These are phyloP conservation scores for Skeletonema costatum DNA, from an alignment of 108 stramenopile species.

Conservation along the genomic window DNA sequence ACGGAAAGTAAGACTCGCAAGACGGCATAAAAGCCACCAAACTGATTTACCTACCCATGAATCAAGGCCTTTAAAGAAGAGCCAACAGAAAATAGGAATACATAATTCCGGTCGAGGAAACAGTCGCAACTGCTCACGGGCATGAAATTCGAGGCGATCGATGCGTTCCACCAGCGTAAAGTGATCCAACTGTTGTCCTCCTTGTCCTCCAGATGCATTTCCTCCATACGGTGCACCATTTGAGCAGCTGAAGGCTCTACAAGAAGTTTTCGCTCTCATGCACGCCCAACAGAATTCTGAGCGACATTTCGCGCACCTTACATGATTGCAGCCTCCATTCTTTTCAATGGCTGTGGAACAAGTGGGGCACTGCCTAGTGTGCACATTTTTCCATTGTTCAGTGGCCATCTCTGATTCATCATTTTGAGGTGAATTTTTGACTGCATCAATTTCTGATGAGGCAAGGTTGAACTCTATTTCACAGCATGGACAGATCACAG, in stretches of 20 bases:
- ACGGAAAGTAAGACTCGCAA: neutral
- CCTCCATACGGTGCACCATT: constrained; percentile 69
- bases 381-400: constrained; percentile 48
- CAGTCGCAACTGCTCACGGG: constrained; percentile 6
- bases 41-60: neutral
- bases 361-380: constrained; percentile 43
- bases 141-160: neutral
- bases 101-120: neutral
- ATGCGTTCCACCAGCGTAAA: constrained; percentile 30
- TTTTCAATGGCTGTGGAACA: constrained; percentile 47
- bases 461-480: constrained; percentile 54
- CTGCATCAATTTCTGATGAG: constrained; percentile 34
- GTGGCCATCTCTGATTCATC: constrained; percentile 47
- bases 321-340: constrained; percentile 54
- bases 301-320: constrained; percentile 54
- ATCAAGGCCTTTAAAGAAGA: constrained; percentile 1
- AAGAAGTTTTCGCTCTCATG: constrained; percentile 52
- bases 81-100: neutral
- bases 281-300: constrained; percentile 74
- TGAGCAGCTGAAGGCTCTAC: constrained; percentile 52
- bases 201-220: constrained; percentile 30
- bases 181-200: neutral
- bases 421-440: constrained; percentile 7
- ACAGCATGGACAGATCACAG: constrained; percentile 71
- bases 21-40: neutral